Percentiles rank a stretch among this genome's conserved stretches.
phyloP scores from a whole-genome alignment of 306 rosid species.

The Arachis hypogaea region DNA sequence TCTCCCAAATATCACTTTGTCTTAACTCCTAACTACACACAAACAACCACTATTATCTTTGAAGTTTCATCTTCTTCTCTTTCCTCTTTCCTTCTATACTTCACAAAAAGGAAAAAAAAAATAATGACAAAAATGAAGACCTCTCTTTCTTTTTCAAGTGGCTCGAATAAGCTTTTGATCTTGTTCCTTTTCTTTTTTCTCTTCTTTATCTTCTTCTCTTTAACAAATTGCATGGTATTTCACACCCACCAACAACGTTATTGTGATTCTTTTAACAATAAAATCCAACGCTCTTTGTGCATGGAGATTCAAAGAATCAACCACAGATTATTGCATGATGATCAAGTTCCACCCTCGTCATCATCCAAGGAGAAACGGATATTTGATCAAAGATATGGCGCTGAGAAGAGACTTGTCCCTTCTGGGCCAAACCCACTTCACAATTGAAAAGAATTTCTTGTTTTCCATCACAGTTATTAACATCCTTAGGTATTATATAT shows the following conservation, averaged over 20 bases:
- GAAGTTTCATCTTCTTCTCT: neutral
- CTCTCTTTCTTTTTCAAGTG: slow-evolving; percentile 43
- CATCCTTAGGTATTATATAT: slow-evolving; percentile 16
- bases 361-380: slow-evolving; percentile 37
- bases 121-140: slow-evolving; percentile 50
- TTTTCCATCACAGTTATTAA: slow-evolving; percentile 14
- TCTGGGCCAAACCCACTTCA: slow-evolving; percentile 99
- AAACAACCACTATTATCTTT: neutral
- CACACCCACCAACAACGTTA: slow-evolving; percentile 18
- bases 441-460: slow-evolving; percentile 51
- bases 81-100: slow-evolving; percentile 39
- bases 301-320: slow-evolving; percentile 49
- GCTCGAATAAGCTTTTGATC: neutral
- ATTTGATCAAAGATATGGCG: slow-evolving; percentile 74
- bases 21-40: slow-evolving; percentile 7
- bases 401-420: slow-evolving; percentile 84
- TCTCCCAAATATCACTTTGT: slow-evolving; percentile 14
- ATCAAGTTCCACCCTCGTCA: slow-evolving; percentile 37
- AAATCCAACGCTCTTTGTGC: slow-evolving; percentile 70
- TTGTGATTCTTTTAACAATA: slow-evolving; percentile 63
- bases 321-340: slow-evolving; percentile 20
- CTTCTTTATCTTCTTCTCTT: slow-evolving; percentile 31
- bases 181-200: slow-evolving; percentile 33
- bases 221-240: slow-evolving; percentile 27
- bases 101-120: slow-evolving; percentile 3